A percentile compares a stretch with the other conserved stretches of the same genome.
These are phyloP conservation scores for Zalerion maritima DNA, from an alignment of 495 filamentous ascomycete genomes.

Conservation along the genomic window DNA sequence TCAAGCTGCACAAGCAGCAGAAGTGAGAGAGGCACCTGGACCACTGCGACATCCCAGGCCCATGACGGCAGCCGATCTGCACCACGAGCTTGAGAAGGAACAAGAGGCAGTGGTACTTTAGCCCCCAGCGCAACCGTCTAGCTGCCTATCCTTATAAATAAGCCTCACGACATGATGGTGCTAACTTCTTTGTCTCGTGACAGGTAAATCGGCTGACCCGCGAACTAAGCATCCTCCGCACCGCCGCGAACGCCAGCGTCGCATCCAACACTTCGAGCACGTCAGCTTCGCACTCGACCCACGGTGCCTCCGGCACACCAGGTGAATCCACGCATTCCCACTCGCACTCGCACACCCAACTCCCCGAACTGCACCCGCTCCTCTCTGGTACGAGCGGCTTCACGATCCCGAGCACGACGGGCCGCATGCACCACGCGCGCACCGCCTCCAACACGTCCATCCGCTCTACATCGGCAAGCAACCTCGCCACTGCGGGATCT, in stretches of 20 bases:
- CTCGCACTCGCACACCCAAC: conserved; percentile 7
- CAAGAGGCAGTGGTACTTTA: conserved; percentile 80
- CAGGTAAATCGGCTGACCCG: conserved; percentile 86
- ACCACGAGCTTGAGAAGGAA: conserved; percentile 77
- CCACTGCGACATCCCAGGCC: conserved; percentile 71
- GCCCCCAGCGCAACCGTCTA: too few species aligned
- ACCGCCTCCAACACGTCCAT: conserved; percentile 37
- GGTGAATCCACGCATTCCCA: conserved; percentile 12
- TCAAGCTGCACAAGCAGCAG: conserved; percentile 37
- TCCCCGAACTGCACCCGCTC: conserved; percentile 16
- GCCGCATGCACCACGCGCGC: conserved; percentile 29
- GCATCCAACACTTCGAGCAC: conserved; percentile 68
- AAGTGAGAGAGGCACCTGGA: conserved; percentile 47
- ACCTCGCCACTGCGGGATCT: conserved; percentile 20
- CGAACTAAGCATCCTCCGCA: conserved; percentile 65
- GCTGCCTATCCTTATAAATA: background rate
- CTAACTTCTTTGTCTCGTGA: background rate
- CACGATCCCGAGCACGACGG: conserved; percentile 21
- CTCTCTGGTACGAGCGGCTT: conserved; percentile 20
- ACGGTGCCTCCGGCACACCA: conserved; percentile 16
- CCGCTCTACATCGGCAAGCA: conserved; percentile 38
- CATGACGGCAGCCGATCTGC: conserved; percentile 72
- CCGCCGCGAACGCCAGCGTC: conserved; percentile 65
- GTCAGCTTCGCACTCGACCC: conserved; percentile 28
- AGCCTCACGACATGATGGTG: conserved; percentile 1